These are phyloP conservation scores for Trichoderma breve DNA, from an alignment of 2,329 filamentous ascomycete species.

Conservation along the genomic window DNA sequence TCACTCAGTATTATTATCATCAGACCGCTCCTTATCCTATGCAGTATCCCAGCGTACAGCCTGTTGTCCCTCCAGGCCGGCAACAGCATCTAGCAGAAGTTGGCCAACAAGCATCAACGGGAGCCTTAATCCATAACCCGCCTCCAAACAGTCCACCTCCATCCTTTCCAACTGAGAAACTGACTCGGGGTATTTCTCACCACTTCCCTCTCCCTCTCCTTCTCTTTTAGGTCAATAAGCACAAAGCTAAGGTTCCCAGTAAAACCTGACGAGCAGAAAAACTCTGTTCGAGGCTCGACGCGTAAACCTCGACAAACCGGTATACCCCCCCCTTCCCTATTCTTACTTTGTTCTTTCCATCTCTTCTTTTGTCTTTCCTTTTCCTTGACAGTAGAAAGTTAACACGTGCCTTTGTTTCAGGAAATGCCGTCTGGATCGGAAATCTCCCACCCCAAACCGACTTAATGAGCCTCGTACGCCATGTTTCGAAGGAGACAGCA, in stretches of 20 bases:
- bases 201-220: background rate
- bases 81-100: slow-evolving; percentile 34
- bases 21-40: slow-evolving; percentile 38
- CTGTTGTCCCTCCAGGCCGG: slow-evolving; percentile 36
- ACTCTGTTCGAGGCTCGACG: slow-evolving; percentile 35
- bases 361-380: background rate
- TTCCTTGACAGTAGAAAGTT: background rate
- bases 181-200: background rate
- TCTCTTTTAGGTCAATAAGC: background rate
- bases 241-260: background rate
- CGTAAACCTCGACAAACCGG: slow-evolving; percentile 57
- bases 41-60: slow-evolving; percentile 34
- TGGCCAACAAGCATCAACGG: slow-evolving; percentile 29
- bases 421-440: slow-evolving; percentile 93
- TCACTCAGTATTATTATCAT: slow-evolving; percentile 47
- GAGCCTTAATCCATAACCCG: background rate
- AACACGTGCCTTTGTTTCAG: slow-evolving; percentile 36
- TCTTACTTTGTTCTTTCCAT: background rate
- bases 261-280: slow-evolving; percentile 16
- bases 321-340: slow-evolving; percentile 34
- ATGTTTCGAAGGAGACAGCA: slow-evolving; percentile 77
- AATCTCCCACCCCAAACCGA: slow-evolving; percentile 84
- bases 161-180: background rate
- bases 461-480: slow-evolving; percentile 80
- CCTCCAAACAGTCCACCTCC: background rate